Conservation (phyloP, 495 filamentous ascomycete species). For the Friedmanniomyces endolithicus region DNA sequence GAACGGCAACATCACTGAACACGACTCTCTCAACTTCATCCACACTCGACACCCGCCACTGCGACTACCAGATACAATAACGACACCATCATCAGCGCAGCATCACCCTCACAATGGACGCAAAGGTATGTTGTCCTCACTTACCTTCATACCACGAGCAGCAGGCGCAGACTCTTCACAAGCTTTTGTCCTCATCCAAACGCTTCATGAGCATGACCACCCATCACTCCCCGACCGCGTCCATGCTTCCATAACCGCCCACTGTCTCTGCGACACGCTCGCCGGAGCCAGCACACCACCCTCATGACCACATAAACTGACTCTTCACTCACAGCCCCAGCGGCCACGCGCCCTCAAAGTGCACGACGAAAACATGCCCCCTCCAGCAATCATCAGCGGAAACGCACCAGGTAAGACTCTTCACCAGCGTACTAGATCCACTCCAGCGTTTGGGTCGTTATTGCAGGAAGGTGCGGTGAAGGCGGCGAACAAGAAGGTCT, state of each 20-base stretch:
- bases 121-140: conserved; percentile 15
- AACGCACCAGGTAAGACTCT: conserved; percentile 43
- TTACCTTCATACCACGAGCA: not conserved
- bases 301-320: conserved; percentile 1
- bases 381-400: conserved; percentile 25
- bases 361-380: conserved; percentile 64
- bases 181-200: not conserved
- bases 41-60: not conserved
- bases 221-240: not conserved
- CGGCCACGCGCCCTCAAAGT: conserved; percentile 52
- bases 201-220: not conserved
- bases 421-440: conserved; percentile 75
- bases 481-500: conserved; percentile 58
- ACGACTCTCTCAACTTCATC: not conserved
- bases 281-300: not conserved
- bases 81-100: not conserved
- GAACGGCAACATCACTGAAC: not conserved
- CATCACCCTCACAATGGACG: conserved; percentile 13
- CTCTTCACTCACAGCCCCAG: conserved; percentile 48
- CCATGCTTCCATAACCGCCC: not conserved
- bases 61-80: not conserved
- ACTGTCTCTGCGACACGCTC: not conserved
- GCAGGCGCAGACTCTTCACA: conserved; percentile 8
- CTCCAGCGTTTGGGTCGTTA: conserved; percentile 49
- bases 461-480: conserved; percentile 48